phyloP scores from a whole-genome alignment of 148 eudicot genomes.

The Salicornia ramosissima region DNA sequence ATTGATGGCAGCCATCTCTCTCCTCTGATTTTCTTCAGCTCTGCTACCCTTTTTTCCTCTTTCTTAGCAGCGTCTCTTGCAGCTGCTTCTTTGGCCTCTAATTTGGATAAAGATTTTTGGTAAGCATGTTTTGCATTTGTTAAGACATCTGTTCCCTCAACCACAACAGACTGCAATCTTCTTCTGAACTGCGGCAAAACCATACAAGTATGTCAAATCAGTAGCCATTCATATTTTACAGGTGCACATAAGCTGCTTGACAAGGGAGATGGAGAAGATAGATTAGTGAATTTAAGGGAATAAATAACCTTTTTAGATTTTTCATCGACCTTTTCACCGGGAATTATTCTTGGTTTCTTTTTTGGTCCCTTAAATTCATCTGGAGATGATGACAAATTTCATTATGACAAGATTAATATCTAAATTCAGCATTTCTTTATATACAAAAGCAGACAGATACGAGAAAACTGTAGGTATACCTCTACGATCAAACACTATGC shows the following conservation, averaged over 20 bases:
- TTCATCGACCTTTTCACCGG: constrained; percentile 60
- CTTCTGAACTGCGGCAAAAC: constrained; percentile 53
- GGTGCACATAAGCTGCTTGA: not conserved
- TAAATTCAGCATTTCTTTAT: not conserved
- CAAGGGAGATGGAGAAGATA: not conserved
- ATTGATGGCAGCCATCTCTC: constrained; percentile 87
- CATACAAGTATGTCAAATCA: not conserved
- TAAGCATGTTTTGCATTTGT: constrained; percentile 43
- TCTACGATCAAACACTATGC: constrained; percentile 72
- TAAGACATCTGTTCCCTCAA: constrained; percentile 65
- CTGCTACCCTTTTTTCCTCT: constrained; percentile 77
- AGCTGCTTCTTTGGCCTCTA: constrained; percentile 62
- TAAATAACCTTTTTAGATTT: constrained; percentile 68
- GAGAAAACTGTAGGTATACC: constrained; percentile 29
- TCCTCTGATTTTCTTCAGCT: constrained; percentile 57
- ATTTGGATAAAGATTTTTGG: constrained; percentile 49
- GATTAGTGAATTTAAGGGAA: constrained; percentile 1
- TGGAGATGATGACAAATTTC: constrained; percentile 25
- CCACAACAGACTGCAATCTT: constrained; percentile 51
- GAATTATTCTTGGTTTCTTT: constrained; percentile 71
- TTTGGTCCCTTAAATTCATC: constrained; percentile 61
- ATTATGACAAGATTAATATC: not conserved
- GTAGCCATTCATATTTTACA: constrained; percentile 1
- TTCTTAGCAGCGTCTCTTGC: constrained; percentile 62
- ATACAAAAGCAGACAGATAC: not conserved